Evolutionary conservation across 2,329 filamentous ascomycete genomes (phyloP), one percentile per base, ranked within the genome.

Genomic region (Cercospora beticola): DNA sequence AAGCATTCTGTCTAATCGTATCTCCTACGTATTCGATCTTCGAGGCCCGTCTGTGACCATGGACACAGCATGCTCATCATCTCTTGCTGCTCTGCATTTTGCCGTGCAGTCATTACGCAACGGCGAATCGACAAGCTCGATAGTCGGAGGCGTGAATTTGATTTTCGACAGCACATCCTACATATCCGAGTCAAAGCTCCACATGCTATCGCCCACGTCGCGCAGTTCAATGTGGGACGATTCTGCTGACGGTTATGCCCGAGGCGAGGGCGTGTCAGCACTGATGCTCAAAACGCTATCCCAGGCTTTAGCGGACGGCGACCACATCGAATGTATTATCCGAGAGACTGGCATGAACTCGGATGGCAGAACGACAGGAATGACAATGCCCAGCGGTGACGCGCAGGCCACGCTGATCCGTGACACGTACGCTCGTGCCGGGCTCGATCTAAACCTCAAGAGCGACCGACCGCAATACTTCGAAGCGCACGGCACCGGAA

Each of bases 261-360:
- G 86, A 0, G 85, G 84, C n/a, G 87, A 89, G 62, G 86, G 86
- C 0, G 76, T 86, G 7, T 81, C 82, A 1, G 77, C 79, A 0
- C 70, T 89, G 0, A 76, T 88, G 0, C 70, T 89, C 0, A 89
- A 89, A 74, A 78, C 75, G 0, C 73, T 88, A 1, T 76, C 74
- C 5, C 75, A 80, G 1, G 87, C 87, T 0, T 65, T 88, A 4
- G 75, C 67, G 0, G 81, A 84, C 71, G 81, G 81, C 0, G 83
- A 86, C 68, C 72, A 78, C 4, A 82, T 86, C 30, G 79, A 83
- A 36, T 79, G 78, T 52, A 72, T 81, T 5, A 75, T 82, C 16
- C 74, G 76, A 0, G 78, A 76, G 30, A 80, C 78, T 0, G 78
- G 75, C 4, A 66, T 77, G 4, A 81, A 81, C 33, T 74, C 76